phyloP scores from a whole-genome alignment of 2,329 filamentous ascomycete species.

The Albophoma yamanashiensis region DNA sequence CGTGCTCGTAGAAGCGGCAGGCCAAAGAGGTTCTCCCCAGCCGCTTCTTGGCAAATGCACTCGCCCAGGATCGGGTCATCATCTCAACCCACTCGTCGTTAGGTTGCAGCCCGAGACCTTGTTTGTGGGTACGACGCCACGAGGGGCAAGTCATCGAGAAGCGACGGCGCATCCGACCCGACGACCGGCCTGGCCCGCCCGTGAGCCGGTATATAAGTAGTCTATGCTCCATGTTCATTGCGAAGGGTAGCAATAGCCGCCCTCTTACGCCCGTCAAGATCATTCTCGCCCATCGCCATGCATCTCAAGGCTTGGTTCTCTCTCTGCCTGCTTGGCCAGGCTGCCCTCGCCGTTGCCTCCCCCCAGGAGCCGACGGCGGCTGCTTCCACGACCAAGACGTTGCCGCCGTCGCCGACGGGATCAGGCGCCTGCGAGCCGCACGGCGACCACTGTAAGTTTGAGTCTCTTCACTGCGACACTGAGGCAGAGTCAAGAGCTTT shows the following conservation, averaged over 20 bases:
- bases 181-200: not conserved
- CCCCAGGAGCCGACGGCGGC: not conserved
- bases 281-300: conserved; percentile 2
- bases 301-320: conserved; percentile 5
- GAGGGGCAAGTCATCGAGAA: not conserved
- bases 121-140: not conserved
- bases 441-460: conserved; percentile 7
- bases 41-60: conserved; percentile 2
- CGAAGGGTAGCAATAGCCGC: not conserved
- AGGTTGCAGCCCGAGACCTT: not conserved
- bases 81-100: not conserved
- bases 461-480: not conserved
- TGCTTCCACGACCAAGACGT: not conserved
- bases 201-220: not conserved
- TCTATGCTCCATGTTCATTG: too few relatives aligned
- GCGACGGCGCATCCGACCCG: not conserved
- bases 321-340: conserved; percentile 6
- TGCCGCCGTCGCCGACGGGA: conserved; percentile 9
- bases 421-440: conserved; percentile 8
- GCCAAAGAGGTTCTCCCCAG: conserved; percentile 4
- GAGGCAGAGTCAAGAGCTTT: not conserved
- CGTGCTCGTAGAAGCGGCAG: not conserved
- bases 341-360: conserved; percentile 1
- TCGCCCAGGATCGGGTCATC: not conserved
- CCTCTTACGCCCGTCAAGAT: not conserved